Evolutionary conservation across 805 yeast genomes (phyloP), one percentile per base, ranked within the genome.

Genomic region (Ogataea glucozyma): DNA sequence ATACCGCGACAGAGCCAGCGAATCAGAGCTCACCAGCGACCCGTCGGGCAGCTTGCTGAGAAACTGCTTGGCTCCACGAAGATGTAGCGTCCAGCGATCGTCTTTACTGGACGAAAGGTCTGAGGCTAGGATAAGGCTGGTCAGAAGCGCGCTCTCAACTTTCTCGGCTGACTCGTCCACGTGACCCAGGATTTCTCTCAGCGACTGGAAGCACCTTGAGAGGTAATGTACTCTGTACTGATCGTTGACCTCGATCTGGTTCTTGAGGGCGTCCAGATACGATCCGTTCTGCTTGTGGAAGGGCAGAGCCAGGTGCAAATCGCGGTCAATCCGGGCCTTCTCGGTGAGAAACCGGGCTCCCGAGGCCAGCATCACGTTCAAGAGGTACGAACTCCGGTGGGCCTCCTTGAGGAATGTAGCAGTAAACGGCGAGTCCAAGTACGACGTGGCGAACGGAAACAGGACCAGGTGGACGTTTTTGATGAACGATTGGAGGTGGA

Each of bases 291-390:
- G 22, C 12, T 43, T 41, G 22, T 40, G 38, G 10, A 40, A 21
- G 2, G 31, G 38, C n/a, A 13, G 30, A 4, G 35, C 17, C n/a
- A 48, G 14, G 27, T 48, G 49, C 2, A 27, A 27, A 6, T 49
- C 52, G 30, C 41, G 46, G 30, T 58, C 59, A 4, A 55, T 49
- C 2, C 49, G 43, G 8, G 60, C 56, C 40, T 56, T 57, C 31
- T 59, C 62, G 16, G 54, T 52, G 14, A 60, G 43, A 12, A 74
- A 70, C 31, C 80, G 70, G 0, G 89, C 88, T 5, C 90, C 89
- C 26, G 81, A 82, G 0, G 90, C 86, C 26, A 85, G 57, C 23
- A 83, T 74, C 0, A 88, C 87, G 30, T 85, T 82, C 33, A 83
- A 62, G 10, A 84, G 57, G 56, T 80, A 83, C 0, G 80, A 66